Percentiles rank a stretch among this genome's conserved stretches.
Conservation (phyloP, 2,329 filamentous ascomycete species). For the Metarhizium rileyi region DNA sequence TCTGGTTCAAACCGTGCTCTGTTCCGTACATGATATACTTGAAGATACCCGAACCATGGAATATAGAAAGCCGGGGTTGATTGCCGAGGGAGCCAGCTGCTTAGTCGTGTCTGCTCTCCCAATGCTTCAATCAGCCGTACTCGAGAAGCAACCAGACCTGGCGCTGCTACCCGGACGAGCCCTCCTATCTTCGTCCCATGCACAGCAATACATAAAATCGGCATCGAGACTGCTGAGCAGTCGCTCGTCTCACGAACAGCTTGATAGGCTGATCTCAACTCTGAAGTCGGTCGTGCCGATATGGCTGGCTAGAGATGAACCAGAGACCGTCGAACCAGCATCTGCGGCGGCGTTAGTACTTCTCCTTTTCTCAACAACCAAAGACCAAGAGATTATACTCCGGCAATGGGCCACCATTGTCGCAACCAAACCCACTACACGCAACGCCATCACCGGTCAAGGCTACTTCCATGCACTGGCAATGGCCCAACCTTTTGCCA, state of each 20-base stretch:
- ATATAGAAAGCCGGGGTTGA: conserved; percentile 52
- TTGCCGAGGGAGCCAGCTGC: conserved; percentile 51
- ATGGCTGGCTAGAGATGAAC: conserved; percentile 42
- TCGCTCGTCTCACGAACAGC: neutral
- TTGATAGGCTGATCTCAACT: conserved; percentile 14
- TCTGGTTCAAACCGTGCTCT: conserved; percentile 20
- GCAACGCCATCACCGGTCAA: conserved; percentile 28
- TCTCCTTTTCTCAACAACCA: conserved; percentile 31
- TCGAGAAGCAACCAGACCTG: conserved; percentile 9
- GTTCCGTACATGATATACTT: conserved; percentile 26
- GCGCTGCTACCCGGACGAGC: conserved; percentile 14
- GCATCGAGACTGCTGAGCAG: conserved; percentile 12
- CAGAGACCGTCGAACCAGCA: conserved; percentile 37
- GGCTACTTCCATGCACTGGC: conserved; percentile 46
- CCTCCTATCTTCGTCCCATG: conserved; percentile 14
- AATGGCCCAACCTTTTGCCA: conserved; percentile 35
- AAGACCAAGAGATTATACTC: conserved; percentile 30
- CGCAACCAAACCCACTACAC: conserved; percentile 21
- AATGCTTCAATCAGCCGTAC: conserved; percentile 29
- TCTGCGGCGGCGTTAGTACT: conserved; percentile 42
- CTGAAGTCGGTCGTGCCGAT: conserved; percentile 26
- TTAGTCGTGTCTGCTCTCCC: conserved; percentile 46
- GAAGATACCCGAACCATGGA: conserved; percentile 29
- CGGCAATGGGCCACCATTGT: conserved; percentile 37
- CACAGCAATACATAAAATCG: conserved; percentile 13